These are phyloP conservation scores for Candida saitoana DNA, from an alignment of 805 yeast species.

Conservation along the genomic window DNA sequence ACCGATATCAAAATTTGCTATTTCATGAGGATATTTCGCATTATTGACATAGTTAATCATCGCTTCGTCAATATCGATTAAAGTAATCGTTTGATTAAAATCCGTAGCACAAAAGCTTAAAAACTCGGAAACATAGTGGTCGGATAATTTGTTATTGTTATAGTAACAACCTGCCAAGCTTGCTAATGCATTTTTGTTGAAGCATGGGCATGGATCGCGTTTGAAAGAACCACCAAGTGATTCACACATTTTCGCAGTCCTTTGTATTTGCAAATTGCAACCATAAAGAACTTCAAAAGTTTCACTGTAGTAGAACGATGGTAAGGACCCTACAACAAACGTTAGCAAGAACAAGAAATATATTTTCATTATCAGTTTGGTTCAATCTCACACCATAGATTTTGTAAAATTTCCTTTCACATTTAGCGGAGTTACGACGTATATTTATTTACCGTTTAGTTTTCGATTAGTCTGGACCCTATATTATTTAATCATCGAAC, in stretches of 20 bases:
- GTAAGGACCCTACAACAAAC: background rate
- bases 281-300: background rate
- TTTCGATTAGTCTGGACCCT: too few relatives aligned
- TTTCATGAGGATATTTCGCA: conserved; percentile 10
- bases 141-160: background rate
- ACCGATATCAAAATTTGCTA: conserved; percentile 20
- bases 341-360: background rate
- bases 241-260: background rate
- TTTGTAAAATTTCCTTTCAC: too few relatives aligned
- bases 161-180: background rate
- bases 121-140: background rate
- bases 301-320: background rate
- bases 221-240: background rate
- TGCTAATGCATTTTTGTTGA: background rate
- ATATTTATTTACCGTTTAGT: too few relatives aligned
- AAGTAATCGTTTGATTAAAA: background rate
- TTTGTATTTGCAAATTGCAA: background rate
- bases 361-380: too few relatives aligned
- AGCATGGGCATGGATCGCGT: background rate
- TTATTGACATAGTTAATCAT: background rate
- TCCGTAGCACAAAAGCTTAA: background rate
- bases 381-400: too few relatives aligned
- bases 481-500: too few relatives aligned
- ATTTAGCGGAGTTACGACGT: too few relatives aligned
- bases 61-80: background rate